Conservation (phyloP, 1,284 basidiomycete species). For the Phellopilus nigrolimitatus region DNA sequence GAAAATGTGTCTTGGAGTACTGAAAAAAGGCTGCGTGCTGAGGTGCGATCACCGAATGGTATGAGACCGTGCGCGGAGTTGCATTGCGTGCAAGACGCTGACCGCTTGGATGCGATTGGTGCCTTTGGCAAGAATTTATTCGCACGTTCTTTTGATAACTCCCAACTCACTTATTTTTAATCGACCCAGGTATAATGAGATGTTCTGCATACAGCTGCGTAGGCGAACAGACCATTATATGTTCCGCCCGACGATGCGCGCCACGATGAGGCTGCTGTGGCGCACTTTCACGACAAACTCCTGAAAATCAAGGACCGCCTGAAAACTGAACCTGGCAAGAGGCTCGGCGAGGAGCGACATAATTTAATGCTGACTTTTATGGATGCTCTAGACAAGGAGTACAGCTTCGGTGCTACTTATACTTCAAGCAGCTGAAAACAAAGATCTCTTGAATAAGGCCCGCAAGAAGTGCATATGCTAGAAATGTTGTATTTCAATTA, state of each 20-base stretch:
- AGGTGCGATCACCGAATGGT: conserved; percentile 66
- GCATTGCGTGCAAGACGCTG: conserved; percentile 90
- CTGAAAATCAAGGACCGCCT: conserved; percentile 69
- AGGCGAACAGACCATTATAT: conserved; percentile 67
- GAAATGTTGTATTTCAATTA: too few relatives aligned
- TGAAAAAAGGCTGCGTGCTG: conserved; percentile 64
- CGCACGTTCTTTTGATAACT: conserved; percentile 7
- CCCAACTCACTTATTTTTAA: background rate
- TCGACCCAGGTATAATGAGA: conserved; percentile 72
- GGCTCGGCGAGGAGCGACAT: conserved; percentile 71
- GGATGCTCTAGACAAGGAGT: conserved; percentile 44
- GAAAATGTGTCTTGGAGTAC: conserved; percentile 86
- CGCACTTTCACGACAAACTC: conserved; percentile 88
- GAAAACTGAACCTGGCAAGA: conserved; percentile 69
- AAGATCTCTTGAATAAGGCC: background rate
- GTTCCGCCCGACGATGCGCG: conserved; percentile 47
- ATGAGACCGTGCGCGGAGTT: conserved; percentile 74
- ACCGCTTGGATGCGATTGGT: conserved; percentile 88
- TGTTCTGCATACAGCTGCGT: conserved; percentile 79
- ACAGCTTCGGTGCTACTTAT: conserved; percentile 21
- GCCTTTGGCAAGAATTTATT: conserved; percentile 68
- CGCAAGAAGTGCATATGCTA: background rate
- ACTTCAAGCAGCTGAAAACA: too few relatives aligned
- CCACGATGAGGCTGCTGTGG: conserved; percentile 57
- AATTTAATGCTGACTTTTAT: conserved; percentile 36